phyloP scores from a whole-genome alignment of 1,139 yeast genomes.

The Kluyveromyces marxianus region DNA sequence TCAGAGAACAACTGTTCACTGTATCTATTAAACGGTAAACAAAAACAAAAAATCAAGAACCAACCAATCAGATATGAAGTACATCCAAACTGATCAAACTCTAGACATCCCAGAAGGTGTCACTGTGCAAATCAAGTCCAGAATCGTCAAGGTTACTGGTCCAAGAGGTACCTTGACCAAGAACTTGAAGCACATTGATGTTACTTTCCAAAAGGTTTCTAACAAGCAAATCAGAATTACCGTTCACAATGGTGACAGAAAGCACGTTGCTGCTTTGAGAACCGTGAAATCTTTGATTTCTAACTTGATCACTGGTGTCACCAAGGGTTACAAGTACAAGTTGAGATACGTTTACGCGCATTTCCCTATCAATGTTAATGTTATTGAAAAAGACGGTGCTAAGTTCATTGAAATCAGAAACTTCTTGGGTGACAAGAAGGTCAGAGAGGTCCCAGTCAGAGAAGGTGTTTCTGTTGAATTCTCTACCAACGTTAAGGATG shows the following conservation, averaged over 20 bases:
- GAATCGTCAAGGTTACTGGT: constrained; percentile 85
- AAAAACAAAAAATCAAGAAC: neutral
- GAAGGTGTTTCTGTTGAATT: constrained; percentile 85
- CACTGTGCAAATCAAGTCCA: constrained; percentile 83
- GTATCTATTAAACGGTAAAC: neutral
- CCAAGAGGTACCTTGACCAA: constrained; percentile 96
- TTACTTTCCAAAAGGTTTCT: constrained; percentile 75
- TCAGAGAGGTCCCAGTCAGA: constrained; percentile 74
- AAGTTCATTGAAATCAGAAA: constrained; percentile 92
- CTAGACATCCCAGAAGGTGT: constrained; percentile 95
- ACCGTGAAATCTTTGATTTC: constrained; percentile 92
- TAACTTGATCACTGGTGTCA: constrained; percentile 97
- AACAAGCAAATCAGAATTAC: constrained; percentile 73
- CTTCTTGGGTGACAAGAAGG: constrained; percentile 98
- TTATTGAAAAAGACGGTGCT: constrained; percentile 67
- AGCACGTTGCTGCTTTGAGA: constrained; percentile 99
- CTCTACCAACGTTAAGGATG: constrained; percentile 87
- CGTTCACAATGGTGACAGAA: constrained; percentile 99
- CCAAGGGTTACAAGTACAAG: constrained; percentile 99
- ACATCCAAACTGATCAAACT: constrained; percentile 89
- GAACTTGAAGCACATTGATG: constrained; percentile 91
- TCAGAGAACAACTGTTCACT: neutral
- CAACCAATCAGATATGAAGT: constrained; percentile 53
- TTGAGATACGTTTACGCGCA: constrained; percentile 99
- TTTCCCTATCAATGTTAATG: constrained; percentile 99